phyloP scores from a whole-genome alignment of 2,329 filamentous ascomycete genomes.

The Hypoxylon sp. region DNA sequence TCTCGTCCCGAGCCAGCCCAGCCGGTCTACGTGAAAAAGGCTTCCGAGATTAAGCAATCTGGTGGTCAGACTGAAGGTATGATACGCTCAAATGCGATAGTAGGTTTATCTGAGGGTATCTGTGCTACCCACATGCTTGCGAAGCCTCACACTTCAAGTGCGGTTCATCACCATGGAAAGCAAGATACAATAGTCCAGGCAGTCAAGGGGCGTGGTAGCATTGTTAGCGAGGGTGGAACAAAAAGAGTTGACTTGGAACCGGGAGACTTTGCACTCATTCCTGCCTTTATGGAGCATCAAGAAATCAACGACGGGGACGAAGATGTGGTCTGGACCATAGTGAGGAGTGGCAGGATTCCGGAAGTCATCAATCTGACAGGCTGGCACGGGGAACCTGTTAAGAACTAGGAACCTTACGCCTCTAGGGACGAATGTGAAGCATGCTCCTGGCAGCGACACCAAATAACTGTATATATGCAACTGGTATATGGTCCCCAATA shows the following conservation, averaged over 20 bases:
- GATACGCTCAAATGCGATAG: conserved; percentile 63
- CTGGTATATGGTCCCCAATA: conserved; percentile 36
- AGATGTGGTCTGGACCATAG: conserved; percentile 68
- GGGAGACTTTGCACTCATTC: conserved; percentile 69
- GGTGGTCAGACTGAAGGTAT: conserved; percentile 68
- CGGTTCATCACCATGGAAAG: conserved; percentile 68
- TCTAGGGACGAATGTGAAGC: conserved; percentile 18
- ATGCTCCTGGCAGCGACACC: conserved; percentile 10
- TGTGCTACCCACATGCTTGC: conserved; percentile 66
- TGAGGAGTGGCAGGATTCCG: conserved; percentile 63
- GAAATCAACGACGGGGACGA: conserved; percentile 70
- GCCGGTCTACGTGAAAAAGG: conserved; percentile 57
- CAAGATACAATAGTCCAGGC: conserved; percentile 70
- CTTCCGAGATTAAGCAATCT: conserved; percentile 55
- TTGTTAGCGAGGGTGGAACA: conserved; percentile 65
- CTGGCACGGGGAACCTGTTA: conserved; percentile 58
- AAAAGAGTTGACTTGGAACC: conserved; percentile 63
- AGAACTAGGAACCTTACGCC: conserved; percentile 21
- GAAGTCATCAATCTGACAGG: conserved; percentile 65
- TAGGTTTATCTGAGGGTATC: conserved; percentile 63
- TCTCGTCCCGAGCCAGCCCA: conserved; percentile 49
- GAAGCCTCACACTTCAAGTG: conserved; percentile 63
- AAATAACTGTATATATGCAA: conserved; percentile 41
- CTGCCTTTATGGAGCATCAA: conserved; percentile 68
- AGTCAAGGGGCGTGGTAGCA: conserved; percentile 62